Conservation (phyloP, 192 early-diverging fungal species). For the Mortierella antarctica region DNA sequence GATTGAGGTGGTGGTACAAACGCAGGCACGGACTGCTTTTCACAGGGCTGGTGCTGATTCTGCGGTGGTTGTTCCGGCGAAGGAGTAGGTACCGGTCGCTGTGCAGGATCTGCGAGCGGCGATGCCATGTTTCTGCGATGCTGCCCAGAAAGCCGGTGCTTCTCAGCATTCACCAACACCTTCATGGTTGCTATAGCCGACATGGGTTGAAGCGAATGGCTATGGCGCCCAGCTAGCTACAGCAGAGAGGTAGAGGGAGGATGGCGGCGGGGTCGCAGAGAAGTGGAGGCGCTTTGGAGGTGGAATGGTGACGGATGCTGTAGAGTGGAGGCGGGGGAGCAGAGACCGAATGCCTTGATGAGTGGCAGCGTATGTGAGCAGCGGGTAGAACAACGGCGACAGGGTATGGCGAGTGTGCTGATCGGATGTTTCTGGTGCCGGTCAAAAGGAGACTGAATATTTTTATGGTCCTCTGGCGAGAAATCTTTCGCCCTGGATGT, state of each 20-base stretch:
- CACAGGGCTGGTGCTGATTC: neutral
- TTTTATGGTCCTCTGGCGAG: too few species aligned
- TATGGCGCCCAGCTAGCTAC: conserved; percentile 11
- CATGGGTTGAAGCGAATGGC: neutral
- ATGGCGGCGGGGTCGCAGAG: neutral
- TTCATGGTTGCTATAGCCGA: conserved; percentile 23
- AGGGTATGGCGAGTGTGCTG: too few species aligned
- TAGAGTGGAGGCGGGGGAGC: neutral
- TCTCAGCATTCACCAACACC: conserved; percentile 9
- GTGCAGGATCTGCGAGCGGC: neutral
- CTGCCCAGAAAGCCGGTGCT: neutral
- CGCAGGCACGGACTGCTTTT: neutral
- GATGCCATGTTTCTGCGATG: neutral
- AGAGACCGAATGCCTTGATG: too few species aligned
- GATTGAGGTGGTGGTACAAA: neutral
- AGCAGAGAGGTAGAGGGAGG: conserved; percentile 5
- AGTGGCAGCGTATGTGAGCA: too few species aligned
- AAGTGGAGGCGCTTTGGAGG: neutral
- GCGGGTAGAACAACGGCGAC: too few species aligned
- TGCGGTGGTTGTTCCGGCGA: neutral
- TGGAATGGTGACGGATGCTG: conserved; percentile 2
- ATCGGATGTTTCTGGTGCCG: too few species aligned
- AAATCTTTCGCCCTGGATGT: too few species aligned
- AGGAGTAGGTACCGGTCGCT: neutral
- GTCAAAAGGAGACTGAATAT: too few species aligned